Percentiles rank a stretch among this genome's conserved stretches.
phyloP scores from a whole-genome alignment of 2,329 filamentous ascomycete genomes.

The Gaeumannomyces tritici region DNA sequence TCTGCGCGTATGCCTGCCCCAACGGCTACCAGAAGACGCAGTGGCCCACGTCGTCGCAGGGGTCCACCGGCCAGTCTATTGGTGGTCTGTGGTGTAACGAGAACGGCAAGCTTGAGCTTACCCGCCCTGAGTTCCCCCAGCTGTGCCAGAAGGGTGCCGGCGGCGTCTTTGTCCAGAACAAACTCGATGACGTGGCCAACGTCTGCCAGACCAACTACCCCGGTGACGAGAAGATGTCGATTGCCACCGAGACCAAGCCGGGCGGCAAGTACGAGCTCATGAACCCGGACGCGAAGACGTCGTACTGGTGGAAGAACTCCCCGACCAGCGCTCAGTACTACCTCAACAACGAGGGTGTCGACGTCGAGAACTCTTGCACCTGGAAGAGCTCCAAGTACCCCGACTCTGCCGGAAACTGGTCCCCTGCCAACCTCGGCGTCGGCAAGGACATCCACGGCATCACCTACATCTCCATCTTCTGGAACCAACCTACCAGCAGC shows the following conservation, averaged over 20 bases:
- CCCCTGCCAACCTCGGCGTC: slow-evolving; percentile 77
- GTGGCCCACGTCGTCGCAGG: slow-evolving; percentile 68
- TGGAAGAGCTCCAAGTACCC: slow-evolving; percentile 51
- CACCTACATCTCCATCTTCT: slow-evolving; percentile 78
- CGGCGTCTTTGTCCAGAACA: slow-evolving; percentile 67
- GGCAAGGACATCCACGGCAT: slow-evolving; percentile 54
- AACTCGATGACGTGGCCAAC: slow-evolving; percentile 53
- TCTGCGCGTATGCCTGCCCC: slow-evolving; percentile 94
- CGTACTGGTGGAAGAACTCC: slow-evolving; percentile 70
- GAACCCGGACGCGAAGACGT: slow-evolving; percentile 61
- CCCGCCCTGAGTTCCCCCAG: slow-evolving; percentile 53
- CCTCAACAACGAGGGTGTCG: slow-evolving; percentile 72
- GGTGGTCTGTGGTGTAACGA: slow-evolving; percentile 77
- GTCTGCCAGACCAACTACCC: slow-evolving; percentile 97
- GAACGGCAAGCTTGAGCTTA: slow-evolving; percentile 65
- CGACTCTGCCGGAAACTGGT: slow-evolving; percentile 68
- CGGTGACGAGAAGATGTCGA: slow-evolving; percentile 78
- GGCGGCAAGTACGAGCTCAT: slow-evolving; percentile 56
- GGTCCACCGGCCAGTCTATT: slow-evolving; percentile 70
- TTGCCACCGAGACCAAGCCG: slow-evolving; percentile 57
- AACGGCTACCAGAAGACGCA: slow-evolving; percentile 86
- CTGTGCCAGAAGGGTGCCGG: slow-evolving; percentile 69
- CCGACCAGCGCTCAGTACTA: slow-evolving; percentile 92
- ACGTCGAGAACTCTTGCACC: slow-evolving; percentile 58
- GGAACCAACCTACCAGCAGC: slow-evolving; percentile 66